These are phyloP conservation scores for Nemania serpens DNA, from an alignment of 2,329 filamentous ascomycete species.

Conservation along the genomic window DNA sequence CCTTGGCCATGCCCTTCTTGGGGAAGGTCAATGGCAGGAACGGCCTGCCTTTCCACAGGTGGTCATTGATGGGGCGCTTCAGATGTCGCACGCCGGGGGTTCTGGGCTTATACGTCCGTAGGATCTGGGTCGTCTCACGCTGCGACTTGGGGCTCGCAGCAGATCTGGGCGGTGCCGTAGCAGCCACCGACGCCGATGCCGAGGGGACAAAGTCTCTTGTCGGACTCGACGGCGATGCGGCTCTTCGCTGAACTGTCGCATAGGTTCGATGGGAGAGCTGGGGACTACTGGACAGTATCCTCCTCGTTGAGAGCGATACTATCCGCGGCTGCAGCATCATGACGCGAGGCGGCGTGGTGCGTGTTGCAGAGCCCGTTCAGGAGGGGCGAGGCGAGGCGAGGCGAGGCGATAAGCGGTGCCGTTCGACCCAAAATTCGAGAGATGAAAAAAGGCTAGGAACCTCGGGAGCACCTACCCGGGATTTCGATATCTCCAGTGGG, in stretches of 20 bases:
- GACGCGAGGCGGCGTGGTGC: slow-evolving; percentile 27
- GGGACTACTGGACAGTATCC: slow-evolving; percentile 33
- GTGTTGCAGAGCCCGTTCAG: slow-evolving; percentile 21
- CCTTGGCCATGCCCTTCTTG: slow-evolving; percentile 91
- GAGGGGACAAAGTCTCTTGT: slow-evolving; percentile 23
- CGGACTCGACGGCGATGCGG: slow-evolving; percentile 23
- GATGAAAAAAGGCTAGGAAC: slow-evolving; percentile 31
- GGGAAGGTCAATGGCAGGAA: slow-evolving; percentile 82
- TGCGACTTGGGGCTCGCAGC: slow-evolving; percentile 27
- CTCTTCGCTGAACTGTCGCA: slow-evolving; percentile 35
- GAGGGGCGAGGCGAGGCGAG: slow-evolving; percentile 6
- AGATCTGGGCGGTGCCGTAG: slow-evolving; percentile 26
- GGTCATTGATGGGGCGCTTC: slow-evolving; percentile 90
- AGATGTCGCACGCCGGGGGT: slow-evolving; percentile 93
- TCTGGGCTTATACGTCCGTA: slow-evolving; percentile 90
- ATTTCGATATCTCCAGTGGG: too few species aligned
- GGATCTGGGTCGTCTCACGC: slow-evolving; percentile 47
- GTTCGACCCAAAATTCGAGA: slow-evolving; percentile 31
- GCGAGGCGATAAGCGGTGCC: neutral
- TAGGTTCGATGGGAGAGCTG: slow-evolving; percentile 37
- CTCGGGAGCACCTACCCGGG: too few species aligned
- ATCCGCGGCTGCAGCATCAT: slow-evolving; percentile 43
- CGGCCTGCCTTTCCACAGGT: slow-evolving; percentile 92
- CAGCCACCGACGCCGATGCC: slow-evolving; percentile 19
- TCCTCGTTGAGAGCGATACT: slow-evolving; percentile 36